Conservation (phyloP, 306 rosid species). For the Acacia confusa region DNA sequence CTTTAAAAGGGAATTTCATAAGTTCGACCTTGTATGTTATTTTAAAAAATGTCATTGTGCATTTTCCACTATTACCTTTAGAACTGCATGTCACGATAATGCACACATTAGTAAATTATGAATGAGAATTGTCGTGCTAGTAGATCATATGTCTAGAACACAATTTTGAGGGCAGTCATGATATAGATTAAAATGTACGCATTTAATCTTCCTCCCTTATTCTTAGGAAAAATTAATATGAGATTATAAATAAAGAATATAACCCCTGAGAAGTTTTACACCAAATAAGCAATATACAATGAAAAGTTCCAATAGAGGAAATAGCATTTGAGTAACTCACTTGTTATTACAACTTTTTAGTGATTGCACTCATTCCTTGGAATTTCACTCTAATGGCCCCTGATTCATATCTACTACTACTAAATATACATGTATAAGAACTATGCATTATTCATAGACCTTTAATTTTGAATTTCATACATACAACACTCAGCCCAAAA, state of each 20-base stretch:
- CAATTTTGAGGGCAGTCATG: neutral
- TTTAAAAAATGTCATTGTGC: neutral
- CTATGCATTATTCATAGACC: neutral
- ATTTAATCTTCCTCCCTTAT: neutral
- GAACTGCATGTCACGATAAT: neutral
- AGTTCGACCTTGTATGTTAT: neutral
- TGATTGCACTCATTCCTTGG: no score
- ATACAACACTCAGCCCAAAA: neutral
- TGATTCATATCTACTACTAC: no score
- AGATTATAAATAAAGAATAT: no score
- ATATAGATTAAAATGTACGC: neutral
- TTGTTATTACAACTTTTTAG: no score
- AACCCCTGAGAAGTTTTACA: no score
- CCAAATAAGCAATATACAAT: no score
- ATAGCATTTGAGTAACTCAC: no score
- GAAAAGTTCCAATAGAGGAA: no score
- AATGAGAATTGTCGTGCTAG: neutral
- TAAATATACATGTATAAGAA: neutral
- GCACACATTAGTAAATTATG: neutral
- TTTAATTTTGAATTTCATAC: neutral
- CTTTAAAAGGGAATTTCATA: neutral
- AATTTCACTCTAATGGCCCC: no score
- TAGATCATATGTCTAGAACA: neutral
- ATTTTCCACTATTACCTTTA: no score
- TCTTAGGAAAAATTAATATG: no score